Percentiles rank a stretch among this genome's conserved stretches.
Evolutionary conservation across 257 asterid genomes (phyloP).

Genomic region (Hygrophila difformis): DNA sequence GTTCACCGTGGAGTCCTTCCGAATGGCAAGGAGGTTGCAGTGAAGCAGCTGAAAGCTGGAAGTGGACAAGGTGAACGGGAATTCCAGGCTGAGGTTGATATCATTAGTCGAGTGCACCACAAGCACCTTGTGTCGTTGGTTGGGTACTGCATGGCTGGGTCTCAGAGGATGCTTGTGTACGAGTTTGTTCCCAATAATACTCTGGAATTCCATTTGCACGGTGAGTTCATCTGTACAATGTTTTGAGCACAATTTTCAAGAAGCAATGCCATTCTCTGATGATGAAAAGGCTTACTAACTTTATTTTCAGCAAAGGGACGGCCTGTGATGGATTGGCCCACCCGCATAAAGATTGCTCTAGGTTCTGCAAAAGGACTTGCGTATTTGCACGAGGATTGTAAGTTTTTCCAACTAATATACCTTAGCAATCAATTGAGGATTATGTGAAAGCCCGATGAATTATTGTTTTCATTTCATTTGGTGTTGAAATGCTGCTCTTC

Average conservation of each 20-base stretch:
- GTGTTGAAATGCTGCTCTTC: neutral
- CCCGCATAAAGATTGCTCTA: constrained; percentile 27
- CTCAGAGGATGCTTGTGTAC: constrained; percentile 48
- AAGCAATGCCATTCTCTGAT: no score
- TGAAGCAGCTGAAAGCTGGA: constrained; percentile 62
- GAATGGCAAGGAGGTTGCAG: constrained; percentile 64
- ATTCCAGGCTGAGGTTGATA: constrained; percentile 77
- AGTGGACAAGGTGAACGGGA: constrained; percentile 80
- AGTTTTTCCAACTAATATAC: neutral
- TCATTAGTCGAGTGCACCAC: constrained; percentile 71
- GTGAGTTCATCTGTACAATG: constrained; percentile 18
- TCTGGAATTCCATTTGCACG: constrained; percentile 60
- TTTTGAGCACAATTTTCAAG: no score
- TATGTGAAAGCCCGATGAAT: neutral
- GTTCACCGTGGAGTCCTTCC: constrained; percentile 69
- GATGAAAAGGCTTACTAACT: neutral
- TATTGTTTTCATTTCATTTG: neutral
- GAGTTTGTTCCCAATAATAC: constrained; percentile 68
- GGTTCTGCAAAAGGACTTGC: constrained; percentile 33
- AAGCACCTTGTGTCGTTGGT: constrained; percentile 70
- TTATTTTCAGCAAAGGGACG: constrained; percentile 22
- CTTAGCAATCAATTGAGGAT: neutral
- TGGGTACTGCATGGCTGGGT: constrained; percentile 60
- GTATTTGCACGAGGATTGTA: constrained; percentile 23
- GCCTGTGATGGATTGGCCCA: constrained; percentile 31